These are phyloP conservation scores for Dactylorhiza incarnata DNA, from an alignment of 106 monocot species.

Conservation along the genomic window DNA sequence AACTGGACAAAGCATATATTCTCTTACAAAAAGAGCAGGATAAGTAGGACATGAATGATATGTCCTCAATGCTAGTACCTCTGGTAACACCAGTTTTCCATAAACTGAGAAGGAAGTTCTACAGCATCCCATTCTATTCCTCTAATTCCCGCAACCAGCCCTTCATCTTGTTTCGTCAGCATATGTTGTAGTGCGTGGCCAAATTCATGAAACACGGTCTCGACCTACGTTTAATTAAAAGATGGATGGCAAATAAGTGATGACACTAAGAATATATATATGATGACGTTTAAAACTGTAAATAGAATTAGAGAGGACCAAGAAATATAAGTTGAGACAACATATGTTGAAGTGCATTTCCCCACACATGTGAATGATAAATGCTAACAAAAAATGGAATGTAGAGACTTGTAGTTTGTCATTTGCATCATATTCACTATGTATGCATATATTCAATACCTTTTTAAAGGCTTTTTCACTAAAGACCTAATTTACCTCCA, in stretches of 20 bases:
- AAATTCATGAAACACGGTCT: slow-evolving; percentile 99
- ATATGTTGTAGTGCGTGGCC: slow-evolving; percentile 99
- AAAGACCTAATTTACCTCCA: background rate
- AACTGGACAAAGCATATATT: background rate
- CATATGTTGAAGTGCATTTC: background rate
- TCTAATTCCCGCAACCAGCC: slow-evolving; percentile 89
- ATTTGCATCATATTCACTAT: background rate
- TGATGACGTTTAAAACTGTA: background rate
- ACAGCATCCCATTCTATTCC: slow-evolving; percentile 99
- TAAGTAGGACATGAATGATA: background rate
- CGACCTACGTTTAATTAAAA: slow-evolving; percentile 55
- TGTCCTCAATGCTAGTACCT: slow-evolving; percentile 31
- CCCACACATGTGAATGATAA: background rate
- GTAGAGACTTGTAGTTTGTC: background rate
- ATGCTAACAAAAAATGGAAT: background rate
- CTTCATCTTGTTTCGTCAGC: slow-evolving; percentile 98
- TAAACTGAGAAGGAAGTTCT: slow-evolving; percentile 95
- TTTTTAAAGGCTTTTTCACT: background rate
- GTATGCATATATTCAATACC: background rate
- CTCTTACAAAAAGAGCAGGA: background rate
- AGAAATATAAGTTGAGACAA: background rate
- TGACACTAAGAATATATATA: background rate
- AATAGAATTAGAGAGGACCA: background rate
- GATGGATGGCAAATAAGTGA: background rate
- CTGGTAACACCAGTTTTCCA: slow-evolving; percentile 99